phyloP scores from a whole-genome alignment of 768 basidiomycete species.

The Dioszegia crocea region DNA sequence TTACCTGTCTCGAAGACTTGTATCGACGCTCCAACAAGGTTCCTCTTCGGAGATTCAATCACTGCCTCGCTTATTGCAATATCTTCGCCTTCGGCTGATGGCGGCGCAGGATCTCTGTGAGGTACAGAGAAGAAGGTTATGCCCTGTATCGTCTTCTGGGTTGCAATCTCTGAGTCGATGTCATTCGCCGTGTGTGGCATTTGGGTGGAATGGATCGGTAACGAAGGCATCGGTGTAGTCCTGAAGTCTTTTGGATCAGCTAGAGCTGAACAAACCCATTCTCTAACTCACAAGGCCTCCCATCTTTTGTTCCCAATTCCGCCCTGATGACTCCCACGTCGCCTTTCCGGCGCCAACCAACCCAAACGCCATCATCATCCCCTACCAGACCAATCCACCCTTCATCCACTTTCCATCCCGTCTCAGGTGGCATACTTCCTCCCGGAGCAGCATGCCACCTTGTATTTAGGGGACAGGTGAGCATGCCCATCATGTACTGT shows the following conservation, averaged over 20 bases:
- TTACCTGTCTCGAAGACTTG: no score
- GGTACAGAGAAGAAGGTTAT: neutral
- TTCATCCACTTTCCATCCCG: slow-evolving; percentile 6
- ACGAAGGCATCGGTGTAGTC: slow-evolving; percentile 23
- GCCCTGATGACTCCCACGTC: slow-evolving; percentile 18
- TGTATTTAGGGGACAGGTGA: slow-evolving; percentile 22
- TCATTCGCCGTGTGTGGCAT: no score
- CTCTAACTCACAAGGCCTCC: slow-evolving; percentile 22
- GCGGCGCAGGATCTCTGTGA: neutral
- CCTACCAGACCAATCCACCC: slow-evolving; percentile 30
- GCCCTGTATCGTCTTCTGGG: neutral
- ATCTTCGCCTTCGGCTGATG: neutral
- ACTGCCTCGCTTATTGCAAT: neutral
- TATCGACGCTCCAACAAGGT: no score
- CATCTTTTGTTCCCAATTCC: slow-evolving; percentile 24
- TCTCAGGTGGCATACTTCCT: slow-evolving; percentile 10
- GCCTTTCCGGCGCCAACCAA: slow-evolving; percentile 21
- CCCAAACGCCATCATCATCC: slow-evolving; percentile 29
- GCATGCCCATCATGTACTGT: slow-evolving; percentile 17
- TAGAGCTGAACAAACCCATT: no score
- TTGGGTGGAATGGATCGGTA: slow-evolving; percentile 4
- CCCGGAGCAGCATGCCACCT: slow-evolving; percentile 11
- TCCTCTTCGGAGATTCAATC: neutral
- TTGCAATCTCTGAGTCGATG: no score
- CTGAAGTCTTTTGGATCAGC: slow-evolving; percentile 14